Percentiles rank a stretch among this genome's conserved stretches.
Evolutionary conservation across 768 basidiomycete genomes (phyloP).

Genomic region (Mycena chlorophos): DNA sequence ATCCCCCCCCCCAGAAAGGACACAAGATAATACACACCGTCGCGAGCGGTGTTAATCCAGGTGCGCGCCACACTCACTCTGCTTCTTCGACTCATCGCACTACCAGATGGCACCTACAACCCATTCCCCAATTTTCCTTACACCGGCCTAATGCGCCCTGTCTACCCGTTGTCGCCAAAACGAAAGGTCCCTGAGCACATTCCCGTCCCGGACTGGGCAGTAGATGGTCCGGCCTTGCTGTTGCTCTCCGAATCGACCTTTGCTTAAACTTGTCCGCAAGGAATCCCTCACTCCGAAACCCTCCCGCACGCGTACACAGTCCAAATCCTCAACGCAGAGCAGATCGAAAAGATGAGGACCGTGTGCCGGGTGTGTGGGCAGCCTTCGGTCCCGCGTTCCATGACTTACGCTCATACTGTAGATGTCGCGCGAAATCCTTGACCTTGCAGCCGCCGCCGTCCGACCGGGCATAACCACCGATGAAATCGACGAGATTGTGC

Average conservation of each 20-base stretch:
- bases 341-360: constrained; percentile 86
- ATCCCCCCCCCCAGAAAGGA: constrained; percentile 55
- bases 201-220: constrained; percentile 84
- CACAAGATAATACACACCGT: constrained; percentile 79
- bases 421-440: constrained; percentile 91
- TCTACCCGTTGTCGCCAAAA: constrained; percentile 83
- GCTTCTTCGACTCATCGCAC: constrained; percentile 6
- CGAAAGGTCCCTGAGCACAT: constrained; percentile 83
- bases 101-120: constrained; percentile 72
- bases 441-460: constrained; percentile 83
- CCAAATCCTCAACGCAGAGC: constrained; percentile 63
- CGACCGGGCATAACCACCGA: constrained; percentile 95
- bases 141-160: constrained; percentile 77
- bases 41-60: constrained; percentile 36
- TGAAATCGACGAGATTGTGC: constrained; percentile 90
- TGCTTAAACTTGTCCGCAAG: constrained; percentile 36
- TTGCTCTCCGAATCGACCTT: constrained; percentile 19
- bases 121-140: constrained; percentile 77
- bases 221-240: constrained; percentile 38
- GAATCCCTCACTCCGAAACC: constrained; percentile 59
- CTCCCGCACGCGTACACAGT: constrained; percentile 60
- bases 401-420: constrained; percentile 31
- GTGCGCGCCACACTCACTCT: constrained; percentile 4
- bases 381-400: neutral
- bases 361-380: constrained; percentile 72